A percentile compares a stretch with the other conserved stretches of the same genome.
These are phyloP conservation scores for Aureobasidium pullulans DNA, from an alignment of 2,329 filamentous ascomycete species.

Conservation along the genomic window DNA sequence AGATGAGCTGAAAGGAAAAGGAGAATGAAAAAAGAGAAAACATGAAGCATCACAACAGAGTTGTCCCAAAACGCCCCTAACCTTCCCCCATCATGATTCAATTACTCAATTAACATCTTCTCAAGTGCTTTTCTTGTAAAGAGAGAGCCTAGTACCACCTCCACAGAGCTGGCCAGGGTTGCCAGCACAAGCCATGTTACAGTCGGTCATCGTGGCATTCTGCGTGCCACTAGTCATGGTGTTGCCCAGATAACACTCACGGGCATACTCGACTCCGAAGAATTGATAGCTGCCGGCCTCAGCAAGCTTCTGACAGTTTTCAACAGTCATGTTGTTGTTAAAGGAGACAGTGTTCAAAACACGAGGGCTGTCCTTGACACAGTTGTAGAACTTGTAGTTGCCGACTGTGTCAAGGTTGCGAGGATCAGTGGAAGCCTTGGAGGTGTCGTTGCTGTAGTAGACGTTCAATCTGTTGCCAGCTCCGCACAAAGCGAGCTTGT, in stretches of 20 bases:
- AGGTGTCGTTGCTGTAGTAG: constrained; percentile 8
- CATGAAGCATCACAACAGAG: too few species aligned
- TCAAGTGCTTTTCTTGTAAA: too few species aligned
- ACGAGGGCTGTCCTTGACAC: neutral
- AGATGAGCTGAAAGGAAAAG: too few species aligned
- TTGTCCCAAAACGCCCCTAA: too few species aligned
- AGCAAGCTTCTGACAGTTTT: constrained; percentile 28
- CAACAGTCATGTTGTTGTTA: constrained; percentile 31
- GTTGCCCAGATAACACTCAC: constrained; percentile 28
- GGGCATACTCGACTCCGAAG: constrained; percentile 33
- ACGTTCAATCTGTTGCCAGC: constrained; percentile 19
- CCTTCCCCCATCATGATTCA: too few species aligned
- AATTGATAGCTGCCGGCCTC: constrained; percentile 27
- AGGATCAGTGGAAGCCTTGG: neutral
- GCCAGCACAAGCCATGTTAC: too few species aligned
- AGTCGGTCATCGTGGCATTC: too few species aligned
- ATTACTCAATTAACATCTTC: too few species aligned
- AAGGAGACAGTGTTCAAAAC: neutral
- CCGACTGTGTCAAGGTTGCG: neutral
- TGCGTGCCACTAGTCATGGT: too few species aligned
- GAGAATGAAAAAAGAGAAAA: too few species aligned
- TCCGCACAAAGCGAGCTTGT: constrained; percentile 24
- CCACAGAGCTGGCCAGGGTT: too few species aligned
- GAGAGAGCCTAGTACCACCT: too few species aligned
- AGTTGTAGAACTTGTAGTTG: neutral